phyloP scores from a whole-genome alignment of 495 filamentous ascomycete genomes.

The Daldinia grandis region DNA sequence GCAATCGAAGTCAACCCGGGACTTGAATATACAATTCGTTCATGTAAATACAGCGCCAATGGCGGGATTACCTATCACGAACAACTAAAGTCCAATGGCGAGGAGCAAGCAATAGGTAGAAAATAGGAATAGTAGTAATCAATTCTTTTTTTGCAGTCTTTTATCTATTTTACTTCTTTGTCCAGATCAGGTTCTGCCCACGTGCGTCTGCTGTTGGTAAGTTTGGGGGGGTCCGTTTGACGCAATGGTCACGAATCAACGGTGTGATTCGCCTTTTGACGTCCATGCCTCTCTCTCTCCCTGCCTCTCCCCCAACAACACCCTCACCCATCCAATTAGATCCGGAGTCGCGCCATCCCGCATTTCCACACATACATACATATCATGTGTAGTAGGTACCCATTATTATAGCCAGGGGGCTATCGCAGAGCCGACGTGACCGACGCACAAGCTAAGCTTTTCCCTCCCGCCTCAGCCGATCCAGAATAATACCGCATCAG shows the following conservation, averaged over 20 bases:
- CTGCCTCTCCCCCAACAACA: background rate
- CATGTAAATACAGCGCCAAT: background rate
- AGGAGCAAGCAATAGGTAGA: background rate
- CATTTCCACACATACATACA: conserved; percentile 8
- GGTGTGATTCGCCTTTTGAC: conserved; percentile 18
- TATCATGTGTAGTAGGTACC: conserved; percentile 5
- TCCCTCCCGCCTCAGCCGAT: conserved; percentile 29
- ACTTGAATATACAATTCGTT: background rate
- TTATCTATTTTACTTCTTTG: conserved; percentile 8
- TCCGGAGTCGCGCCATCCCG: conserved; percentile 11
- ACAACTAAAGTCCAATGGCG: conserved; percentile 8
- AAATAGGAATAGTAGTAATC: conserved; percentile 12
- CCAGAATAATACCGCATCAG: conserved; percentile 38
- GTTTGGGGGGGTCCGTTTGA: background rate
- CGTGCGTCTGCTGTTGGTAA: background rate
- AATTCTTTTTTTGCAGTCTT: conserved; percentile 6
- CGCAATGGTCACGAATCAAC: conserved; percentile 11
- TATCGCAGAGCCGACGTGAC: conserved; percentile 30
- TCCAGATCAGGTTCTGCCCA: conserved; percentile 2
- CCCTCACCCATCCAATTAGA: conserved; percentile 26
- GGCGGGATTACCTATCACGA: conserved; percentile 11
- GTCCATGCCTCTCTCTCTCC: background rate
- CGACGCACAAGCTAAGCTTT: conserved; percentile 30
- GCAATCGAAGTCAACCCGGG: background rate
- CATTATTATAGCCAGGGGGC: conserved; percentile 12